phyloP scores from a whole-genome alignment of 2,329 filamentous ascomycete species.

The Sclerotinia minor region DNA sequence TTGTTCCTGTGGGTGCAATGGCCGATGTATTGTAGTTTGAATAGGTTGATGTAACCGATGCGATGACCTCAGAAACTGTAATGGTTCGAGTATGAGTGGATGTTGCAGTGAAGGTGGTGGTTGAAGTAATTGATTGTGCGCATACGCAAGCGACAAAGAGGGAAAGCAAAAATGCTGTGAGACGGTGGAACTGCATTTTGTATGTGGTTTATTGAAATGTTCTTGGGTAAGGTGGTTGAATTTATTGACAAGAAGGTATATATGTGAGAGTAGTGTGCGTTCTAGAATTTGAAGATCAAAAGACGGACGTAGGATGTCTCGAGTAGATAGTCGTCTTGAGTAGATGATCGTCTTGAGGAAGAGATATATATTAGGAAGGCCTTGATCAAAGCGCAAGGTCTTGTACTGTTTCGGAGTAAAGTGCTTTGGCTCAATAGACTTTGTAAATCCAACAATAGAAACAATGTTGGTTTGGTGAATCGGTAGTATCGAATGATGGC shows the following conservation, averaged over 20 bases:
- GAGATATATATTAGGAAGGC: constrained; percentile 20
- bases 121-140: constrained; percentile 10
- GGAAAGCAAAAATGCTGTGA: constrained; percentile 21
- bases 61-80: constrained; percentile 18
- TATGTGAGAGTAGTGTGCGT: background rate
- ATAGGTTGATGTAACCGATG: constrained; percentile 14
- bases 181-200: constrained; percentile 21
- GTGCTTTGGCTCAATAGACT: constrained; percentile 12
- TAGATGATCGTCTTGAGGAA: constrained; percentile 8
- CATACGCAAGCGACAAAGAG: constrained; percentile 21
- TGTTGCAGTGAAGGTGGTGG: constrained; percentile 13
- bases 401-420: constrained; percentile 13
- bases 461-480: constrained; percentile 11
- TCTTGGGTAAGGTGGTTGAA: background rate
- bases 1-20: constrained; percentile 7
- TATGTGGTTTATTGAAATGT: constrained; percentile 1
- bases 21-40: constrained; percentile 11
- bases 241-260: constrained; percentile 15
- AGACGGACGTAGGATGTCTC: background rate
- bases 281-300: constrained; percentile 16
- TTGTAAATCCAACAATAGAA: constrained; percentile 10
- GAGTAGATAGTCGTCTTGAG: background rate
- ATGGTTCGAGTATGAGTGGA: constrained; percentile 19
- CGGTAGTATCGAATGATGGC: background rate
- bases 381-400: constrained; percentile 13